Conservation (phyloP, 192 early-diverging fungal species). For the Coemansia brasiliensis region DNA sequence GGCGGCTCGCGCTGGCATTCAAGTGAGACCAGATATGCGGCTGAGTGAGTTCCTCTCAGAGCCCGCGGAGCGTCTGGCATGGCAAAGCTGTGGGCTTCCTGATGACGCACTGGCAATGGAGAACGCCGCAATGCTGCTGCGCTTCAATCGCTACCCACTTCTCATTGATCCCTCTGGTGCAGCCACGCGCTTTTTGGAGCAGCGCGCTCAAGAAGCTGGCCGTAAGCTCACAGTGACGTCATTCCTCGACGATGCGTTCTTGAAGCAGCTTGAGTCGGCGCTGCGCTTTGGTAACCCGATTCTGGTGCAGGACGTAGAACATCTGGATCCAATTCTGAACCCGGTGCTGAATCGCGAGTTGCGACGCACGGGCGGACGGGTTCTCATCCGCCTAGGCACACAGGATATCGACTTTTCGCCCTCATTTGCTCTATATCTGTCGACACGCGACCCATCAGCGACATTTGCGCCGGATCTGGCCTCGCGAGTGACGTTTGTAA, state of each 20-base stretch:
- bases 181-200: constrained; percentile 83
- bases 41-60: constrained; percentile 88
- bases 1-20: constrained; percentile 38
- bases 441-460: constrained; percentile 92
- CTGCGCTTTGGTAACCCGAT: constrained; percentile 98
- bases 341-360: constrained; percentile 97
- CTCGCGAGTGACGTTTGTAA: constrained; percentile 97
- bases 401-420: constrained; percentile 99
- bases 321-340: constrained; percentile 96
- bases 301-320: constrained; percentile 95
- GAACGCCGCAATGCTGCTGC: constrained; percentile 96
- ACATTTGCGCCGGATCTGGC: constrained; percentile 95
- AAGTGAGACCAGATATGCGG: constrained; percentile 70
- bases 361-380: constrained; percentile 92
- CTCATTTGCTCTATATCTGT: constrained; percentile 89
- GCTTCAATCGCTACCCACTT: constrained; percentile 94
- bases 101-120: constrained; percentile 90
- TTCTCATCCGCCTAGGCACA: constrained; percentile 90
- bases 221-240: constrained; percentile 90
- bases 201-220: constrained; percentile 43
- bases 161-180: constrained; percentile 98
- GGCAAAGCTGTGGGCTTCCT: constrained; percentile 83
- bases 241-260: constrained; percentile 96
- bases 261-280: constrained; percentile 96
- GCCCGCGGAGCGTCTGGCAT: constrained; percentile 87